Evolutionary conservation across 371 early-diverging fungal species (phyloP).

Genomic region (Mucor saturninus): DNA sequence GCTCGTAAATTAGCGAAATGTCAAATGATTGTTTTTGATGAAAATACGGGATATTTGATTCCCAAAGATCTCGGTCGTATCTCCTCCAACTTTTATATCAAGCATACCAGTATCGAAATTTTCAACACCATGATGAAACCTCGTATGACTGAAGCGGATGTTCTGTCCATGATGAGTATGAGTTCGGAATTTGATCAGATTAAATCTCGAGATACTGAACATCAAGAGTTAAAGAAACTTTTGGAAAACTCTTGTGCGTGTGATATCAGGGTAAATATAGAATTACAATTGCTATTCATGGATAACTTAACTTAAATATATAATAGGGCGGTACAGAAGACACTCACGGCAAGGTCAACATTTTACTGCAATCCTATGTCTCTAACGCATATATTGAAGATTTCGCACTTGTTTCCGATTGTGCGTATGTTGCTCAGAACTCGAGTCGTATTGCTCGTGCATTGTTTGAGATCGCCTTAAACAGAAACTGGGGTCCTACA

Average conservation of each 20-base stretch:
- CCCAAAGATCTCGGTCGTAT: conserved; percentile 94
- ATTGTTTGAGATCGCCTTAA: conserved; percentile 92
- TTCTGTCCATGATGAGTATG: conserved; percentile 83
- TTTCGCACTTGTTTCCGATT: conserved; percentile 93
- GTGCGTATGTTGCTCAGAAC: conserved; percentile 92
- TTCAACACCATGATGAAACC: conserved; percentile 77
- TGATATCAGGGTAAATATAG: conserved; percentile 70
- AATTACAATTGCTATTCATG: background rate
- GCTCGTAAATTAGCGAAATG: conserved; percentile 77
- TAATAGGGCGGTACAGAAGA: conserved; percentile 65
- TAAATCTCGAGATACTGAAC: conserved; percentile 87
- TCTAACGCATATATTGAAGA: conserved; percentile 82
- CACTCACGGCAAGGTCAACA: conserved; percentile 89
- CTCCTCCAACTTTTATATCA: conserved; percentile 91
- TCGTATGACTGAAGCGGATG: conserved; percentile 88
- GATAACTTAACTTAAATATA: background rate
- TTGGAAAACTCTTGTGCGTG: conserved; percentile 77
- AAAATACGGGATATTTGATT: conserved; percentile 78
- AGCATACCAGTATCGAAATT: conserved; percentile 82
- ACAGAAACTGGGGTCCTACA: conserved; percentile 89
- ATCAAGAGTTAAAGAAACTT: conserved; percentile 76
- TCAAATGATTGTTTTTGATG: conserved; percentile 94
- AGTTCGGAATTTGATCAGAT: conserved; percentile 95
- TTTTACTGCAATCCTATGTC: conserved; percentile 88
- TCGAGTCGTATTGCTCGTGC: conserved; percentile 94